Conservation (phyloP, 2,329 filamentous ascomycete genomes). For the Colletotrichum ledebouriae region DNA sequence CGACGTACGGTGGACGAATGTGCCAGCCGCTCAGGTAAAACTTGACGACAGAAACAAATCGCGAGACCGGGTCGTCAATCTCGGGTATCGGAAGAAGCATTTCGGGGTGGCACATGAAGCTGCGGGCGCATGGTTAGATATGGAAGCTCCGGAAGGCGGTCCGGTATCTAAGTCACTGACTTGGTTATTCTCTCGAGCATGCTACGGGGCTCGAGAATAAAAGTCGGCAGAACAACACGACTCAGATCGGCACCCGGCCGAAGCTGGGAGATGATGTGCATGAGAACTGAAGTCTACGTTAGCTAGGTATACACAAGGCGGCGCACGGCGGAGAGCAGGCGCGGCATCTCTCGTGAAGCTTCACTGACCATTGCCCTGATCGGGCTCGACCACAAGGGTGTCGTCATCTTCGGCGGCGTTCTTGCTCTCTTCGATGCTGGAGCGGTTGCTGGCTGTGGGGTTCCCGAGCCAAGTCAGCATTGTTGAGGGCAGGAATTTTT, state of each 20-base stretch:
- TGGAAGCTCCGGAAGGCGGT: slow-evolving; percentile 10
- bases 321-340: slow-evolving; percentile 1
- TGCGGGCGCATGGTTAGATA: slow-evolving; percentile 53
- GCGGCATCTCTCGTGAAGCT: slow-evolving; percentile 21
- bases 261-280: slow-evolving; percentile 96
- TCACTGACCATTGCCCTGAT: slow-evolving; percentile 90
- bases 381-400: slow-evolving; percentile 86
- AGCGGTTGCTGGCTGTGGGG: slow-evolving; percentile 60
- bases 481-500: slow-evolving; percentile 44
- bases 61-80: slow-evolving; percentile 88
- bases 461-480: slow-evolving; percentile 60
- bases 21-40: slow-evolving; percentile 99
- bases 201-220: slow-evolving; percentile 96
- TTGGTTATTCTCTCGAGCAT: slow-evolving; percentile 99
- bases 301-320: slow-evolving; percentile 22
- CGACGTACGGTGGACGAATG: slow-evolving; percentile 90
- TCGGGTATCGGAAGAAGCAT: slow-evolving; percentile 89
- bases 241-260: slow-evolving; percentile 95
- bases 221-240: slow-evolving; percentile 93
- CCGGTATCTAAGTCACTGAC: slow-evolving; percentile 63
- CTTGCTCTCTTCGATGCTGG: slow-evolving; percentile 69
- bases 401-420: slow-evolving; percentile 72
- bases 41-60: slow-evolving; percentile 96
- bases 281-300: slow-evolving; percentile 75
- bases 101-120: slow-evolving; percentile 99